Evolutionary conservation across 345 rosid species (phyloP), one percentile per base, ranked within the genome.

Genomic region (Noccaea bulbosa): DNA sequence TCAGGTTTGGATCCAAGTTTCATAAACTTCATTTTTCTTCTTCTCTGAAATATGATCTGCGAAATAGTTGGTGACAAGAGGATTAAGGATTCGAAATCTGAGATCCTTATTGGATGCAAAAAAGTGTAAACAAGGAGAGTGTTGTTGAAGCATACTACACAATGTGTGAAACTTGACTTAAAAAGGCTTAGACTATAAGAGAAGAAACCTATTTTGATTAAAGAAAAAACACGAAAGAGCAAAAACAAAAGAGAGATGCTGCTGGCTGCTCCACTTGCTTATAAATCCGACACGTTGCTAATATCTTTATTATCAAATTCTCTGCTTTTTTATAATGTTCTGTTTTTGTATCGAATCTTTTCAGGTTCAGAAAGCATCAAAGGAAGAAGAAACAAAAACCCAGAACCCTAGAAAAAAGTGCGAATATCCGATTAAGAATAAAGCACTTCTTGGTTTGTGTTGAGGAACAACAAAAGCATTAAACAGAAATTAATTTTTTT

Each of bases 1-100:
- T 90, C 93, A n/a, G 93, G 91, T 83, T 90, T 90, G 63, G 93
- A 89, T 51, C 96, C 96, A 78, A 89, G 93, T 79, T 89, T 89
- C 96, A 89, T 89, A 82, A 85, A 89, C 88, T 90, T 90, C 96
- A 90, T 90, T 17, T 20, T 79, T 32, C 38, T 65, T 48, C 40
- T 71, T 62, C 46, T 53, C 22, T n/a, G 38, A 32, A 50, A 60
- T 49, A 38, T 0, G 65, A 65, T 24, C 67, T 66, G 62, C 3
- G 39, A 22, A 74, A 58, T 41, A 17, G 67, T 37, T 16, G 11
- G 24, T 27, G 60, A 32, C 72, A 34, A 24, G 24, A 12, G 38
- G 17, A 46, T 15, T 17, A 73, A 17, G n/a, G 51, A 50, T 27
- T 37, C 11, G 52, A 59, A 55, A 67, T 27, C 65, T 55, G 65